Evolutionary conservation across 2,329 filamentous ascomycete species (phyloP), one percentile per base, ranked within the genome.

Genomic region (Nigrospora oryzae): DNA sequence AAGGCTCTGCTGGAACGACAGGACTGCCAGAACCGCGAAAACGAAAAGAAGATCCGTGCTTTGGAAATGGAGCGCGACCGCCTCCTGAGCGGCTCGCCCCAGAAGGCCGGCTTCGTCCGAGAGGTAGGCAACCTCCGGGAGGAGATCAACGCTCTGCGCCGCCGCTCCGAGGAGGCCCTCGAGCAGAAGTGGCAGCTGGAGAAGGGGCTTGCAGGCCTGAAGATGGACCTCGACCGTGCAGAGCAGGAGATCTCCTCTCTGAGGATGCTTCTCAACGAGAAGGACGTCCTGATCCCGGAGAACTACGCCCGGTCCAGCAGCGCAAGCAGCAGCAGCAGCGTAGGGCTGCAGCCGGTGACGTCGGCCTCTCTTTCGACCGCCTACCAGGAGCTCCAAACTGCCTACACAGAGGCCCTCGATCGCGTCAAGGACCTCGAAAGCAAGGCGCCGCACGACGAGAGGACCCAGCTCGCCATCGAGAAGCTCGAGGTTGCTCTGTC

Each of bases 121-220:
- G 91, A 97, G 58, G 86, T 97, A 7, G 74, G 77, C 2, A 83
- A 77, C 49, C 72, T 97, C 37, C 83, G 89, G 48, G 81, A 84
- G 19, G 93, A 98, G 61, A 86, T 98, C 50, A 87, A 86, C 42
- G 77, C 84, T 14, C 74, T 98, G 46, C 83, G 93, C 37, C 84
- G 84, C 49, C 82, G 93, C 44, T 91, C 91, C 30, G 91, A 98
- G 56, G 91, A 97, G 51, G 91, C 91, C 14, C 76, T 97, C 13
- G 89, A 95, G 59, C 87, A 95, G 58, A 97, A 97, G 65, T 97
- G 88, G 84, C 86, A 94, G 60, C 91, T 90, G 49, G 91, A 96
- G 66, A 94, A 94, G 66, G 89, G 89, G 15, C 71, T 97, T 2
- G 77, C 81, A 43, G 89, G 90, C 45, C 69, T 97, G 46, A 95